These are phyloP conservation scores for Penicillium dipodomyicola DNA, from an alignment of 495 filamentous ascomycete species.

Conservation along the genomic window DNA sequence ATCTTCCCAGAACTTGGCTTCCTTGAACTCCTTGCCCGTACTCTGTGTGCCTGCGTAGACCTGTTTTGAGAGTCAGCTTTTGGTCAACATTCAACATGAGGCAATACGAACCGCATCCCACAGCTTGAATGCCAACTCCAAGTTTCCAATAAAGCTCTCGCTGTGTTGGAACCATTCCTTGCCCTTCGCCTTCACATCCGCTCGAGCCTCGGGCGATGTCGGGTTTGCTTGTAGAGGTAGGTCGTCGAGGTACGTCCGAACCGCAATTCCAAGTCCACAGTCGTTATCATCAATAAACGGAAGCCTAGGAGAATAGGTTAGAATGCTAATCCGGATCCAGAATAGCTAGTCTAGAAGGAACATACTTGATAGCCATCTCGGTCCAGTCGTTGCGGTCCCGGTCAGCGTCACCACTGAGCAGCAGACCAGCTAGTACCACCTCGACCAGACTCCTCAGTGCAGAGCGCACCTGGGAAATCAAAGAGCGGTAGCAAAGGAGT, in stretches of 20 bases:
- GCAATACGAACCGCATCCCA: conserved; percentile 68
- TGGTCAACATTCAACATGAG: background rate
- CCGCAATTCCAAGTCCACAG: conserved; percentile 82
- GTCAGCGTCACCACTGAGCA: conserved; percentile 73
- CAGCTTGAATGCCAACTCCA: conserved; percentile 76
- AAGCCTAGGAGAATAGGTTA: conserved; percentile 55
- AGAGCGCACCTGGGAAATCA: conserved; percentile 74
- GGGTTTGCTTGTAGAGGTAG: conserved; percentile 54
- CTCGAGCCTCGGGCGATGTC: conserved; percentile 57
- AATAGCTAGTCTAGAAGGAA: conserved; percentile 13
- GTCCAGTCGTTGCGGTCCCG: conserved; percentile 68
- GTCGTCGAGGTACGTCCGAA: conserved; percentile 91
- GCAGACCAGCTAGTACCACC: conserved; percentile 70
- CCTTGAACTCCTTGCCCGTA: conserved; percentile 61
- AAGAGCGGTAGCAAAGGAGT: conserved; percentile 79
- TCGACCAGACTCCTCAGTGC: conserved; percentile 80
- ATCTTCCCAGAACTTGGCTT: conserved; percentile 61
- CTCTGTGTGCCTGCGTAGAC: conserved; percentile 65
- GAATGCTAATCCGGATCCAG: conserved; percentile 8
- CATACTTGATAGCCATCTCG: conserved; percentile 70
- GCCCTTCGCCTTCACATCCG: conserved; percentile 61
- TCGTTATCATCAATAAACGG: conserved; percentile 84
- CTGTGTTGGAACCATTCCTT: conserved; percentile 74
- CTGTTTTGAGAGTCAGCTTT: conserved; percentile 33
- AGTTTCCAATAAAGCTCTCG: conserved; percentile 69